Conservation (phyloP, 2,329 filamentous ascomycete species). For the Escovopsis sp. region DNA sequence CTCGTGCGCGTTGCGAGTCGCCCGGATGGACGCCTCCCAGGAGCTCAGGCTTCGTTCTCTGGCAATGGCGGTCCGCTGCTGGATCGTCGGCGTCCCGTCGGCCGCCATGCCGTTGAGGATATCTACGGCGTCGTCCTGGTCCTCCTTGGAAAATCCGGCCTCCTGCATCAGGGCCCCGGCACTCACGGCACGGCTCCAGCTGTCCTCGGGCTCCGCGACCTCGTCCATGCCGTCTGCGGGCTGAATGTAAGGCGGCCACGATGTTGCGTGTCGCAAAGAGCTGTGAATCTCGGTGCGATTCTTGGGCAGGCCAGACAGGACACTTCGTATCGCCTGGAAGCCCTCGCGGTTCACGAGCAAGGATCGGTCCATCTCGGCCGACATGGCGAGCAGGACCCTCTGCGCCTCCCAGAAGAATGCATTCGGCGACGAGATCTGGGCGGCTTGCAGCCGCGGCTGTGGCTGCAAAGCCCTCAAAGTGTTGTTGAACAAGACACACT, state of each 20-base stretch:
- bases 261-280: constrained; percentile 31
- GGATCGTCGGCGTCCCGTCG: constrained; percentile 41
- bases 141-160: constrained; percentile 35
- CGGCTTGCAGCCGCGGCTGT: constrained; percentile 10
- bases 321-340: constrained; percentile 39
- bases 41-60: constrained; percentile 9
- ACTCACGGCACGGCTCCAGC: constrained; percentile 36
- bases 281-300: constrained; percentile 34
- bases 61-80: constrained; percentile 21
- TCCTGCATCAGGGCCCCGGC: constrained; percentile 40
- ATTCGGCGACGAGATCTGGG: constrained; percentile 14
- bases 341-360: constrained; percentile 35
- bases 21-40: constrained; percentile 43
- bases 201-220: constrained; percentile 32
- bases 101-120: constrained; percentile 37
- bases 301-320: constrained; percentile 39
- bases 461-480: constrained; percentile 15
- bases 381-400: constrained; percentile 36
- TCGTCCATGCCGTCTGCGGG: constrained; percentile 47
- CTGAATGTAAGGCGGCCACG: constrained; percentile 47
- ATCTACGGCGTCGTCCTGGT: constrained; percentile 33
- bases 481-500: constrained; percentile 19
- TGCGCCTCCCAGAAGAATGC: constrained; percentile 40
- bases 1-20: constrained; percentile 46
- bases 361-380: constrained; percentile 30